Conservation (phyloP, 2,329 filamentous ascomycete species). For the Xylariaceae sp. region DNA sequence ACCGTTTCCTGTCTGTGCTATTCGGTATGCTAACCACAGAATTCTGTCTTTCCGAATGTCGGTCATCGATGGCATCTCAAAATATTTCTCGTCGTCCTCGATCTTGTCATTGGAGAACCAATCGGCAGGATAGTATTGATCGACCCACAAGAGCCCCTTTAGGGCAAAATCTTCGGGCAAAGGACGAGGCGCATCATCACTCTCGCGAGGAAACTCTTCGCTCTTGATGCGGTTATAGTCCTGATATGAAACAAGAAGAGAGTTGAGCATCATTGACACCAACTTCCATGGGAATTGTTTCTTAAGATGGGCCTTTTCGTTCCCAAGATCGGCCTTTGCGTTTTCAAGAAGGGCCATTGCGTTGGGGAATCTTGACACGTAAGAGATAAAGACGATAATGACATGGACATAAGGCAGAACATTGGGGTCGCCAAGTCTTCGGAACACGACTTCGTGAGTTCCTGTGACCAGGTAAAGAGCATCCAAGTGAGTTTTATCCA, state of each 20-base stretch:
- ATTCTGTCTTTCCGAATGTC: slow-evolving; percentile 59
- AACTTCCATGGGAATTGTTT: slow-evolving; percentile 52
- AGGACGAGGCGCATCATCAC: slow-evolving; percentile 47
- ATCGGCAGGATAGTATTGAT: slow-evolving; percentile 54
- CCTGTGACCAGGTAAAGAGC: slow-evolving; percentile 25
- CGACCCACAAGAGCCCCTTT: slow-evolving; percentile 60
- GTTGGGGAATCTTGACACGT: slow-evolving; percentile 40
- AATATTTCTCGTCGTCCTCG: slow-evolving; percentile 66
- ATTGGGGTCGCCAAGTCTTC: slow-evolving; percentile 54
- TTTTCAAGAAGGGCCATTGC: too few relatives aligned
- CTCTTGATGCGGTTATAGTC: slow-evolving; percentile 37
- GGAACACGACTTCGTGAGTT: slow-evolving; percentile 41
- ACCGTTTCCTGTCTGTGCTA: slow-evolving; percentile 44
- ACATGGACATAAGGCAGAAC: slow-evolving; percentile 63
- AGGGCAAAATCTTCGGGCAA: slow-evolving; percentile 69
- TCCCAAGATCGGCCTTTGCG: too few relatives aligned
- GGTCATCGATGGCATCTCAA: slow-evolving; percentile 59
- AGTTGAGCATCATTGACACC: slow-evolving; percentile 42
- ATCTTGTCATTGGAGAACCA: slow-evolving; percentile 60
- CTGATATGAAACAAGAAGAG: slow-evolving; percentile 31
- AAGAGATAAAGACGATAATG: slow-evolving; percentile 56
- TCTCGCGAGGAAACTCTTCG: slow-evolving; percentile 46
- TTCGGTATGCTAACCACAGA: slow-evolving; percentile 53
- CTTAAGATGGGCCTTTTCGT: too few relatives aligned
- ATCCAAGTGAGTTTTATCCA: neutral